Evolutionary conservation across 73 alveolate genomes (phyloP).

Genomic region (Blepharisma japonicum): DNA sequence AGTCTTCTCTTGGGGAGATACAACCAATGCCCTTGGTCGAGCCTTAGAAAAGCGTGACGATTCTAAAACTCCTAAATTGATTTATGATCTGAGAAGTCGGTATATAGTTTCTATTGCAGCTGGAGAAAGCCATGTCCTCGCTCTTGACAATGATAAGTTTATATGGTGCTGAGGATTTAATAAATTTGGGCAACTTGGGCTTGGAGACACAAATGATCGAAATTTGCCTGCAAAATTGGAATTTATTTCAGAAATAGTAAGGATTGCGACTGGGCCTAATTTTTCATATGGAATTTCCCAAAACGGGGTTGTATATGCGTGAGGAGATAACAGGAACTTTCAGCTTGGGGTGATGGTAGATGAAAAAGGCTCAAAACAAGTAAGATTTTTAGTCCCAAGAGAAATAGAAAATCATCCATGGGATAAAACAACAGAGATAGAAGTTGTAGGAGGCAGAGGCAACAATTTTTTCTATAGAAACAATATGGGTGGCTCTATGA

Average conservation of each 20-base stretch:
- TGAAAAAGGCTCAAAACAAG: slow-evolving; percentile 8
- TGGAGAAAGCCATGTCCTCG: slow-evolving; percentile 30
- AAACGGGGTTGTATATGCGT: slow-evolving; percentile 20
- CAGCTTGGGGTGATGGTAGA: slow-evolving; percentile 16
- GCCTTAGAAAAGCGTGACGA: slow-evolving; percentile 17
- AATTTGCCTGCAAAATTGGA: slow-evolving; percentile 1
- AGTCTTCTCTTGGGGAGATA: slow-evolving; percentile 30
- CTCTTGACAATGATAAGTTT: slow-evolving; percentile 3
- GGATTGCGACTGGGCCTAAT: slow-evolving; percentile 14
- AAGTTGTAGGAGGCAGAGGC: slow-evolving; percentile 2
- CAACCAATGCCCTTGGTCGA: slow-evolving; percentile 19
- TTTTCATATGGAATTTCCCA: slow-evolving; percentile 6
- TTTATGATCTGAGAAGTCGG: slow-evolving; percentile 4
- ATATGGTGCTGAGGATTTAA: slow-evolving; percentile 28
- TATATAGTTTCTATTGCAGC: not conserved
- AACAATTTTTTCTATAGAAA: slow-evolving; percentile 6
- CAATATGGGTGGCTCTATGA: not conserved
- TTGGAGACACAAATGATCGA: slow-evolving; percentile 8
- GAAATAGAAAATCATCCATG: slow-evolving; percentile 13
- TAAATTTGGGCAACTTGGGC: slow-evolving; percentile 29
- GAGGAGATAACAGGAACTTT: slow-evolving; percentile 32
- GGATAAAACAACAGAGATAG: slow-evolving; percentile 16
- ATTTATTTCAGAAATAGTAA: not conserved
- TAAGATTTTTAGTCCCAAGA: not conserved
- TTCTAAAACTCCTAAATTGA: not conserved